Conservation (phyloP, 2,329 filamentous ascomycete species). For the Colletotrichum sp. region DNA sequence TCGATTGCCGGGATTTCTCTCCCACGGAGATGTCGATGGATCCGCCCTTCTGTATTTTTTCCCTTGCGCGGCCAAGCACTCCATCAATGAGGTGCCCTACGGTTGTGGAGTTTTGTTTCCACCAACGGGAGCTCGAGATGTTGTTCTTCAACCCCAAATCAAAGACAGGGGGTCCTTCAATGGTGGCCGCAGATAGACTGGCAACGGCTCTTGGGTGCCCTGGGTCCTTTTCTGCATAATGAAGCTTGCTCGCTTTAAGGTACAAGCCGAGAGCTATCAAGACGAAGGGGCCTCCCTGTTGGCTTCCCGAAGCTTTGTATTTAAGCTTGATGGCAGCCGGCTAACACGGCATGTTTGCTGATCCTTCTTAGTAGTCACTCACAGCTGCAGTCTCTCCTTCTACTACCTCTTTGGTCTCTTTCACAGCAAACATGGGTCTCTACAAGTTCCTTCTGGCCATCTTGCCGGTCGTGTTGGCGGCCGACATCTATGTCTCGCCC, state of each 20-base stretch:
- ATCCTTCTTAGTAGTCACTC: neutral
- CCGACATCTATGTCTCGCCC: conserved; percentile 50
- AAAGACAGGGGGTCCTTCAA: neutral
- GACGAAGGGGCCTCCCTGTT: neutral
- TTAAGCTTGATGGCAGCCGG: conserved; percentile 17
- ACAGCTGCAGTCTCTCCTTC: conserved; percentile 7
- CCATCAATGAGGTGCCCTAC: conserved; percentile 5
- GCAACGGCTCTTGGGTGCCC: neutral
- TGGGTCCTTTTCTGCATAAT: neutral
- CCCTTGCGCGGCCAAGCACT: neutral
- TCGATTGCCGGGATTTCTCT: conserved; percentile 16
- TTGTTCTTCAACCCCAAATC: neutral
- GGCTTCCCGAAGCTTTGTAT: conserved; percentile 5
- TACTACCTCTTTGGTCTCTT: neutral
- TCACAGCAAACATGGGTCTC: conserved; percentile 10
- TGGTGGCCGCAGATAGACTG: conserved; percentile 1
- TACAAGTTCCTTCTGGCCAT: conserved; percentile 18
- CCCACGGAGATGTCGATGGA: conserved; percentile 2
- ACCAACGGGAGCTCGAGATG: conserved; percentile 7
- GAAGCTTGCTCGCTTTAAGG: neutral
- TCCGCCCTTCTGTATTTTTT: neutral
- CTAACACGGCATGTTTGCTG: neutral
- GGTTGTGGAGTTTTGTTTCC: conserved; percentile 12
- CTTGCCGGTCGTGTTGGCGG: conserved; percentile 24
- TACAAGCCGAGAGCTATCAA: neutral